These are phyloP conservation scores for Apiospora marii DNA, from an alignment of 2,329 filamentous ascomycete genomes.

Conservation along the genomic window DNA sequence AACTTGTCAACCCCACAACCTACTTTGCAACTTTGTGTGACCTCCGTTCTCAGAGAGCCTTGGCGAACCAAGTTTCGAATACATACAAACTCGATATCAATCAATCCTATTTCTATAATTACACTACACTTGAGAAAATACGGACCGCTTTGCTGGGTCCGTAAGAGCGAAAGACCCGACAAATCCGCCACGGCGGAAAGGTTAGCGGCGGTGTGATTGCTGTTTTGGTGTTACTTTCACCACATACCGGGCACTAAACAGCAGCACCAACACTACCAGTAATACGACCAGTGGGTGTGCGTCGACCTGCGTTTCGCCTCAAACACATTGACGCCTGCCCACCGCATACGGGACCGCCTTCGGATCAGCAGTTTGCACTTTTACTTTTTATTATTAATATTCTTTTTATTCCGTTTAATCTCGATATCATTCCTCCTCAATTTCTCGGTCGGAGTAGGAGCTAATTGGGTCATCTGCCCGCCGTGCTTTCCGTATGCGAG, in stretches of 20 bases:
- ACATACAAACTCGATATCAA: background rate
- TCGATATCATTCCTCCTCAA: constrained; percentile 28
- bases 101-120: constrained; percentile 11
- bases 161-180: background rate
- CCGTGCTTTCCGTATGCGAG: constrained; percentile 11
- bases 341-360: background rate
- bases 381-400: constrained; percentile 27
- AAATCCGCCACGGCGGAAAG: constrained; percentile 6
- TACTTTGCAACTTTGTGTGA: constrained; percentile 2
- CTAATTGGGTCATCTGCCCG: background rate
- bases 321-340: constrained; percentile 1
- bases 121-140: background rate
- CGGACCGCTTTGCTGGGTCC: background rate
- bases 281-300: background rate
- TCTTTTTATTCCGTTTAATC: background rate
- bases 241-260: background rate
- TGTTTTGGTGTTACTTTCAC: constrained; percentile 18
- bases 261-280: background rate
- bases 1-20: background rate
- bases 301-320: background rate
- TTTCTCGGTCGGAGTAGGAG: background rate
- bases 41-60: background rate
- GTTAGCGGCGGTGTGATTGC: constrained; percentile 11
- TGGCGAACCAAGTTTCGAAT: background rate
- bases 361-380: constrained; percentile 29